phyloP scores from a whole-genome alignment of 257 asterid species.

The Solanum piurae region DNA sequence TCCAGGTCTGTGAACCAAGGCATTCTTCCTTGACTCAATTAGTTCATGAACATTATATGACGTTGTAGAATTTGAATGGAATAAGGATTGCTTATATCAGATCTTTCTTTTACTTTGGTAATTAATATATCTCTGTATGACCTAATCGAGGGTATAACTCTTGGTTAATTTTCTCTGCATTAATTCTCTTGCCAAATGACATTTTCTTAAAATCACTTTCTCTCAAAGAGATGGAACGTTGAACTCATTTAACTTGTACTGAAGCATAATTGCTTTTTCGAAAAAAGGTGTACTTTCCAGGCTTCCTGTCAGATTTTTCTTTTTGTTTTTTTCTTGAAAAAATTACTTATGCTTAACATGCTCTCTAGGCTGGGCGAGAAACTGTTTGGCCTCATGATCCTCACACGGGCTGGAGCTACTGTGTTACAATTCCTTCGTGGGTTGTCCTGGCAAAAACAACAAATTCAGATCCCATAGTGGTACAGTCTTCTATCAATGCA shows the following conservation, averaged over 20 bases:
- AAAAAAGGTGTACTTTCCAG: background rate
- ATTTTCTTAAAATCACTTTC: background rate
- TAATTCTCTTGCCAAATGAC: background rate
- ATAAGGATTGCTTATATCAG: background rate
- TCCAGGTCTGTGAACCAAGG: background rate
- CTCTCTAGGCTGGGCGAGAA: constrained; percentile 68
- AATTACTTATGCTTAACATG: background rate
- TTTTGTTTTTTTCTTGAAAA: background rate
- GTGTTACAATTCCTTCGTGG: constrained; percentile 92
- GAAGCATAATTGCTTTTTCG: background rate
- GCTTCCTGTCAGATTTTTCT: background rate
- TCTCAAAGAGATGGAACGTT: background rate
- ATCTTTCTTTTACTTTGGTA: background rate
- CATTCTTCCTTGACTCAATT: background rate
- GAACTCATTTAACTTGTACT: background rate
- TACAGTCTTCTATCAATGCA: constrained; percentile 22
- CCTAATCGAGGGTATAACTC: background rate
- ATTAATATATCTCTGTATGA: background rate
- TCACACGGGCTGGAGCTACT: constrained; percentile 94
- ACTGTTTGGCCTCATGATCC: constrained; percentile 98
- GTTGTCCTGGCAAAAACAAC: constrained; percentile 81
- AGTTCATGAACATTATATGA: background rate
- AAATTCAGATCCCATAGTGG: constrained; percentile 96
- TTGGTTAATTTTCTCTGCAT: background rate
- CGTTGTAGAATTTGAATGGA: background rate